These are phyloP conservation scores for Aspergillus sp. DNA, from an alignment of 2,329 filamentous ascomycete genomes.

Conservation along the genomic window DNA sequence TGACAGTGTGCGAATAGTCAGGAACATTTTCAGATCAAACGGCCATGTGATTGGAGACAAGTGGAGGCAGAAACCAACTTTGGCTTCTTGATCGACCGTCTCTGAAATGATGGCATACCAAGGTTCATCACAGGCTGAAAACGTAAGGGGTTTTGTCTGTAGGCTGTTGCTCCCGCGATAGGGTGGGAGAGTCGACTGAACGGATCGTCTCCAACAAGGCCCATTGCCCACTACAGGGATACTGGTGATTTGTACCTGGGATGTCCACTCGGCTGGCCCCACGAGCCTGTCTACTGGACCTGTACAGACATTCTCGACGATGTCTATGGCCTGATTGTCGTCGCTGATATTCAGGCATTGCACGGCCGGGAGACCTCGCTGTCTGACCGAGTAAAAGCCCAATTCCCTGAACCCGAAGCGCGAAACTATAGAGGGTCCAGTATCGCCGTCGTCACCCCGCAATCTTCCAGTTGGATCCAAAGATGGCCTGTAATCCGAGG, in stretches of 20 bases:
- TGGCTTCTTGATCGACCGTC: conserved; percentile 28
- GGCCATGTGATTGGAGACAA: conserved; percentile 27
- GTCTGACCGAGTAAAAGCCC: conserved; percentile 53
- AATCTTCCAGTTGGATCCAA: conserved; percentile 46
- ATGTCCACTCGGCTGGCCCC: conserved; percentile 36
- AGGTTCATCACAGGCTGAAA: conserved; percentile 18
- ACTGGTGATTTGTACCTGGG: conserved; percentile 50
- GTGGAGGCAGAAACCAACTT: conserved; percentile 38
- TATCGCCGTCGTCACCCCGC: conserved; percentile 31
- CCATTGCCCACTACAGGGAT: conserved; percentile 55
- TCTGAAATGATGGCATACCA: conserved; percentile 41
- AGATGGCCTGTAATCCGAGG: conserved; percentile 52
- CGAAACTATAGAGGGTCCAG: conserved; percentile 47
- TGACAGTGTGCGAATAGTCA: conserved; percentile 30
- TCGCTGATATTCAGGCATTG: conserved; percentile 53
- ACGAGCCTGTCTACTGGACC: conserved; percentile 51
- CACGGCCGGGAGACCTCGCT: conserved; percentile 52
- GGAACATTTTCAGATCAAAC: conserved; percentile 23
- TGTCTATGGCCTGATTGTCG: conserved; percentile 48
- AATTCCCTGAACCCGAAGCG: conserved; percentile 54
- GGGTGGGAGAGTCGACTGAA: conserved; percentile 46
- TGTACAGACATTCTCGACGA: conserved; percentile 57
- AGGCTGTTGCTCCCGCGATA: conserved; percentile 42
- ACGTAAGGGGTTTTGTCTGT: conserved; percentile 30
- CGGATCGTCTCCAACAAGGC: conserved; percentile 50